Conservation (phyloP, 768 basidiomycete species). For the Calvatia gigantea region DNA sequence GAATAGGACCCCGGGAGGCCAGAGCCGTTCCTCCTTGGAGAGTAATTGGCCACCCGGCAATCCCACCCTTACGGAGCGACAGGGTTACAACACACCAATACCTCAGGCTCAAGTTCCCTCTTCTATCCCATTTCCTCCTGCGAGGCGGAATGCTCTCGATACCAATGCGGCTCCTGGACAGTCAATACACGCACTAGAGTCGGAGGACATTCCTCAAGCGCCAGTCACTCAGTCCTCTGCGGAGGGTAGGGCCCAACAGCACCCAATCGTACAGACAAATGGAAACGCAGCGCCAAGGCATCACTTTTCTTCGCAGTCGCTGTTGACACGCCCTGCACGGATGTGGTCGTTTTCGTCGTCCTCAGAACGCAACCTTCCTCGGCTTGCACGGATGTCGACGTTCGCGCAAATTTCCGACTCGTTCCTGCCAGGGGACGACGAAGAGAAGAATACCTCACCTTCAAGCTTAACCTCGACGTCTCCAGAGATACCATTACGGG, state of each 20-base stretch:
- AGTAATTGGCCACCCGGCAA: neutral
- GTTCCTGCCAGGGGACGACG: neutral
- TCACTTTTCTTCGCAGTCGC: neutral
- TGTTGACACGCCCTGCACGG: neutral
- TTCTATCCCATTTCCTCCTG: neutral
- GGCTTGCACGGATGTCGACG: neutral
- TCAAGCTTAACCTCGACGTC: neutral
- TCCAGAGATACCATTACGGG: neutral
- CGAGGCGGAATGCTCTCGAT: neutral
- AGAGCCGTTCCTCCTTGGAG: neutral
- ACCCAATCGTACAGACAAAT: neutral
- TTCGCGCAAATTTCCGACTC: neutral
- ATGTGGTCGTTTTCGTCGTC: neutral
- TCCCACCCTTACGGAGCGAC: neutral
- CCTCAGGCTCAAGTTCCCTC: neutral
- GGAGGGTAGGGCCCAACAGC: neutral
- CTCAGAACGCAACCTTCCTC: neutral
- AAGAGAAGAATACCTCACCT: neutral
- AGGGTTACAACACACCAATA: neutral
- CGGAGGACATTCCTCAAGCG: neutral
- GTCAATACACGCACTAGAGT: neutral
- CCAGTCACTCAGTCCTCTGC: neutral
- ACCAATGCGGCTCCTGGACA: neutral
- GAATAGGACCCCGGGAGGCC: neutral
- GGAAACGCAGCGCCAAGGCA: neutral